Evolutionary conservation across 176 grass and related monocot species (phyloP).

Genomic region (Puya raimondii): DNA sequence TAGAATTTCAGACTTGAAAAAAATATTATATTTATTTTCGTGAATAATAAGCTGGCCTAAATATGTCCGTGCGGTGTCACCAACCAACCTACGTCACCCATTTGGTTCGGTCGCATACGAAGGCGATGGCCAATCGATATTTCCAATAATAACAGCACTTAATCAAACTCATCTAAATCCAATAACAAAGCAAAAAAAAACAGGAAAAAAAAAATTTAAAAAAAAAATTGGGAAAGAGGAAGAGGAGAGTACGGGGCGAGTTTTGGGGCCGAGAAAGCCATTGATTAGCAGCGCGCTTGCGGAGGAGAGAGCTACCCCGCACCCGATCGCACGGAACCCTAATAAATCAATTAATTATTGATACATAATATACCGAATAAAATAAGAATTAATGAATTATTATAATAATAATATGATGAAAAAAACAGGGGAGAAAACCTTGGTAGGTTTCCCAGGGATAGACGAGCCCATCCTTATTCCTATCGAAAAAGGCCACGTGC

Average conservation of each 20-base stretch:
- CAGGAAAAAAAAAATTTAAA: neutral
- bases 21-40: too few relatives aligned
- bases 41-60: too few relatives aligned
- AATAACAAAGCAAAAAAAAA: neutral
- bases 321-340: conserved; percentile 19
- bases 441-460: conserved; percentile 48
- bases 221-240: neutral
- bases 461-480: conserved; percentile 64
- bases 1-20: too few relatives aligned
- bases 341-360: neutral
- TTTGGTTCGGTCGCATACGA: too few relatives aligned
- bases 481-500: conserved; percentile 75
- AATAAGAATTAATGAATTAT: too few relatives aligned
- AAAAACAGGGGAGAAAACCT: conserved; percentile 17
- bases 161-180: neutral
- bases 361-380: neutral
- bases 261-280: conserved; percentile 15
- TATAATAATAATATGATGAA: too few relatives aligned
- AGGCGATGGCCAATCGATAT: too few relatives aligned
- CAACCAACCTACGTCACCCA: too few relatives aligned
- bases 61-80: too few relatives aligned
- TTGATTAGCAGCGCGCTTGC: conserved; percentile 10
- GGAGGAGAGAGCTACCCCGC: neutral
- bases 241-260: neutral
- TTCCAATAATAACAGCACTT: too few relatives aligned